These are phyloP conservation scores for Phaeosphaeriaceae sp. DNA, from an alignment of 2,329 filamentous ascomycete species.

Conservation along the genomic window DNA sequence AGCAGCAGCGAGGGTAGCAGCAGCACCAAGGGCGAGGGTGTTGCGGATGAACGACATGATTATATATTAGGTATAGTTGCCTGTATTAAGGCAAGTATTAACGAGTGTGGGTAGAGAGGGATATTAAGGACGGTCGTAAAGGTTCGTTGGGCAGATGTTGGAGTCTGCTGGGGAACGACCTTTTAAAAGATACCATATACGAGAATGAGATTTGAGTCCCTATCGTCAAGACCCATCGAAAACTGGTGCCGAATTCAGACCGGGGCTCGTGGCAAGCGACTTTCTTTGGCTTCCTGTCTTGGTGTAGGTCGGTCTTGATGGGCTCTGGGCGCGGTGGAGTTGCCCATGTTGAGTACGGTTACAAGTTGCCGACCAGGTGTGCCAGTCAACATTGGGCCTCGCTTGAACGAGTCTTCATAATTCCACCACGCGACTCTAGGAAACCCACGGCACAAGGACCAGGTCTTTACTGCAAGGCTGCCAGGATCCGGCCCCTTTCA, in stretches of 20 bases:
- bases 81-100: not conserved
- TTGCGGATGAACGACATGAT: constrained; percentile 2
- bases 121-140: constrained; percentile 2
- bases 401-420: not conserved
- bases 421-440: not conserved
- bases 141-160: not conserved
- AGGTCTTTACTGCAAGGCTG: not conserved
- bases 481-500: not conserved
- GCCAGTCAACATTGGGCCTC: not conserved
- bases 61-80: not conserved
- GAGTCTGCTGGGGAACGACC: not conserved
- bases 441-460: not conserved
- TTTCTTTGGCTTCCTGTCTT: not conserved
- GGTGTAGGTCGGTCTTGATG: not conserved
- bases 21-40: constrained; percentile 3
- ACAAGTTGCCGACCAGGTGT: not conserved
- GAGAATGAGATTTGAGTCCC: constrained; percentile 1
- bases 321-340: not conserved
- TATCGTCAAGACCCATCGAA: not conserved
- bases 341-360: not conserved
- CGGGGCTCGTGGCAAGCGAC: not conserved
- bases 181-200: constrained; percentile 1
- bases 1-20: constrained; percentile 2
- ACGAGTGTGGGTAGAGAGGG: not conserved
- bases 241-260: not conserved